A percentile compares a stretch with the other conserved stretches of the same genome.
phyloP scores from a whole-genome alignment of 352 stramenopile genomes.

The Pythium folliculosum region DNA sequence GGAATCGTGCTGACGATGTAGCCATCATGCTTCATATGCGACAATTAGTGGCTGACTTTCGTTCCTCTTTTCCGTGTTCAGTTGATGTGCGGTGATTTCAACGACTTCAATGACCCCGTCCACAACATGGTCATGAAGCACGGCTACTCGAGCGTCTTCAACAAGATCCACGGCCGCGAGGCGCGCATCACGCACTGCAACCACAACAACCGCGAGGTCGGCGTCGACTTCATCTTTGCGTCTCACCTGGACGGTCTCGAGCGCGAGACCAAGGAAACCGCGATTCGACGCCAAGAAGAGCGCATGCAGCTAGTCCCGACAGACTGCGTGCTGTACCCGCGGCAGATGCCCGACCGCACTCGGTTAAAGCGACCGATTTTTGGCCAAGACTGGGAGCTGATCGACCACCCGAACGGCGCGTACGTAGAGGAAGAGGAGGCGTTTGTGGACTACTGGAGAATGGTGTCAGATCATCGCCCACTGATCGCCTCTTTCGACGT shows the following conservation, averaged over 20 bases:
- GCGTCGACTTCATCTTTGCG: conserved; percentile 87
- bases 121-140: conserved; percentile 74
- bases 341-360: conserved; percentile 58
- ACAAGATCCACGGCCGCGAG: conserved; percentile 71
- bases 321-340: conserved; percentile 63
- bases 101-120: conserved; percentile 84
- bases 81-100: conserved; percentile 84
- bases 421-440: conserved; percentile 49
- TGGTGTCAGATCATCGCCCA: conserved; percentile 77
- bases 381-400: conserved; percentile 61
- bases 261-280: neutral
- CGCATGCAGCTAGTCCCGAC: conserved; percentile 58
- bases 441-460: conserved; percentile 82
- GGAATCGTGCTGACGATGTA: neutral
- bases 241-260: conserved; percentile 39
- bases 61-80: conserved; percentile 2
- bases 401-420: conserved; percentile 44
- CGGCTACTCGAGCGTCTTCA: conserved; percentile 77
- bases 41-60: conserved; percentile 8
- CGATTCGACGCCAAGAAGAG: conserved; percentile 8
- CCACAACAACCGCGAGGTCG: conserved; percentile 88
- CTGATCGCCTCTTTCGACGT: conserved; percentile 70
- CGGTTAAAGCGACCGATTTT: conserved; percentile 80
- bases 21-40: neutral
- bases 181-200: conserved; percentile 87